A percentile compares a stretch with the other conserved stretches of the same genome.
Conservation (phyloP, 1,284 basidiomycete species). For the Tylopilus orsonianus region DNA sequence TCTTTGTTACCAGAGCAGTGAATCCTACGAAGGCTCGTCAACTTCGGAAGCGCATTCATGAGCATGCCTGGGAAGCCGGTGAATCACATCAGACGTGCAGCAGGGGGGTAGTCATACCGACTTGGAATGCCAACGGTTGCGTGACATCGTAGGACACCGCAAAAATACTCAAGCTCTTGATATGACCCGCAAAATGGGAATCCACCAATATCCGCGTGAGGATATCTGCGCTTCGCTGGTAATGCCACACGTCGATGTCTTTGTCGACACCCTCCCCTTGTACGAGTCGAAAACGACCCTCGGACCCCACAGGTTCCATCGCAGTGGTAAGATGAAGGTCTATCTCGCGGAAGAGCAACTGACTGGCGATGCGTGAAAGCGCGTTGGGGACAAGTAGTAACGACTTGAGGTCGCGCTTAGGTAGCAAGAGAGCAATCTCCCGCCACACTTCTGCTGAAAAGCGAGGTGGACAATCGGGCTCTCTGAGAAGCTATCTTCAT, state of each 20-base stretch:
- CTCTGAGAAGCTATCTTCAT: constrained; percentile 29
- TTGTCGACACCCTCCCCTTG: constrained; percentile 14
- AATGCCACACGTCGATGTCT: constrained; percentile 48
- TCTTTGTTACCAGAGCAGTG: constrained; percentile 60
- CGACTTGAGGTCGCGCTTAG: constrained; percentile 63
- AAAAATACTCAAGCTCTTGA: constrained; percentile 58
- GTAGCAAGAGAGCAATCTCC: constrained; percentile 61
- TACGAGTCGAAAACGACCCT: constrained; percentile 15
- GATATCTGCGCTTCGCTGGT: constrained; percentile 69
- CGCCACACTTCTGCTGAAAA: constrained; percentile 73
- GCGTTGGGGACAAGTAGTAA: constrained; percentile 63
- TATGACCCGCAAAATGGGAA: constrained; percentile 53
- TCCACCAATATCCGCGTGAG: constrained; percentile 65
- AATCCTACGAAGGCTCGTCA: constrained; percentile 56
- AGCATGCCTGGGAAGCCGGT: constrained; percentile 52
- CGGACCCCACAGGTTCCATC: constrained; percentile 31
- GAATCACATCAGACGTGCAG: not conserved
- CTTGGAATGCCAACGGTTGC: constrained; percentile 61
- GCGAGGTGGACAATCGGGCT: constrained; percentile 38
- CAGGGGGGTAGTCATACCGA: constrained; percentile 40
- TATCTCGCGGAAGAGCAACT: constrained; percentile 62
- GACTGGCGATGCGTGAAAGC: constrained; percentile 65
- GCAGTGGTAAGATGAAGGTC: constrained; percentile 48
- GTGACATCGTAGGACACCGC: constrained; percentile 47
- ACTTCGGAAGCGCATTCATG: constrained; percentile 62